These are phyloP conservation scores for Pisolithus thermaeus DNA, from an alignment of 1,284 basidiomycete genomes.

Conservation along the genomic window DNA sequence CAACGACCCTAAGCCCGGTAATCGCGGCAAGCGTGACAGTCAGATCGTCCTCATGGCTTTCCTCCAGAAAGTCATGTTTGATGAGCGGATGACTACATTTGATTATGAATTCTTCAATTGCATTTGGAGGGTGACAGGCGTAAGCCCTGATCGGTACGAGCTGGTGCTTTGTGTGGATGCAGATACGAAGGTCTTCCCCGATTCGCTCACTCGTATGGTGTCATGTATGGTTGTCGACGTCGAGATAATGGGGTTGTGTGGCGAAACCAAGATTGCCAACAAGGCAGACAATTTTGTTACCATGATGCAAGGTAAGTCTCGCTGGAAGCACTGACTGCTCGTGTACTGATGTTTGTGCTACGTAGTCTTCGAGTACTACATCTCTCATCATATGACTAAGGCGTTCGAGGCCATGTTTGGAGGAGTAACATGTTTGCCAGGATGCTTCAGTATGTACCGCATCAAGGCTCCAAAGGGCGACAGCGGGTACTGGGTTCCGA, in stretches of 20 bases:
- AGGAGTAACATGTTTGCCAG: conserved; percentile 98
- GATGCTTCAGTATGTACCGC: conserved; percentile 99
- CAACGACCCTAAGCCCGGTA: conserved; percentile 90
- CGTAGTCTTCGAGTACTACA: conserved; percentile 97
- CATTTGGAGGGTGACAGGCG: conserved; percentile 89
- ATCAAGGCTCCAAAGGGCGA: conserved; percentile 96
- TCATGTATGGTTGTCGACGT: conserved; percentile 94
- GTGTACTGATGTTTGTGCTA: conserved; percentile 7
- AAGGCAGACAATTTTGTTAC: conserved; percentile 98
- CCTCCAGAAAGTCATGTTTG: conserved; percentile 98
- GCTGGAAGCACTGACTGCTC: background rate
- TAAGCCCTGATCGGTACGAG: conserved; percentile 96
- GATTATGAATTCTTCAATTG: conserved; percentile 99
- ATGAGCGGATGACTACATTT: conserved; percentile 98
- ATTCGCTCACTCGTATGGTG: conserved; percentile 87
- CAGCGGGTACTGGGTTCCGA: conserved; percentile 95
- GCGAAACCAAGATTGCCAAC: conserved; percentile 99
- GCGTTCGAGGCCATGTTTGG: conserved; percentile 99
- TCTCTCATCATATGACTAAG: conserved; percentile 98
- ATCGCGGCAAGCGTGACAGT: conserved; percentile 97
- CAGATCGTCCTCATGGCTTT: conserved; percentile 98
- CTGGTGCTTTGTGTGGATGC: conserved; percentile 97
- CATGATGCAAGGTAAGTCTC: conserved; percentile 84
- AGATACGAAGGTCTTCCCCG: conserved; percentile 96
- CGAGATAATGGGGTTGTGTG: conserved; percentile 98